A percentile compares a stretch with the other conserved stretches of the same genome.
These are phyloP conservation scores for Rhinocladiella mackenziei DNA, from an alignment of 2,329 filamentous ascomycete genomes.

Conservation along the genomic window DNA sequence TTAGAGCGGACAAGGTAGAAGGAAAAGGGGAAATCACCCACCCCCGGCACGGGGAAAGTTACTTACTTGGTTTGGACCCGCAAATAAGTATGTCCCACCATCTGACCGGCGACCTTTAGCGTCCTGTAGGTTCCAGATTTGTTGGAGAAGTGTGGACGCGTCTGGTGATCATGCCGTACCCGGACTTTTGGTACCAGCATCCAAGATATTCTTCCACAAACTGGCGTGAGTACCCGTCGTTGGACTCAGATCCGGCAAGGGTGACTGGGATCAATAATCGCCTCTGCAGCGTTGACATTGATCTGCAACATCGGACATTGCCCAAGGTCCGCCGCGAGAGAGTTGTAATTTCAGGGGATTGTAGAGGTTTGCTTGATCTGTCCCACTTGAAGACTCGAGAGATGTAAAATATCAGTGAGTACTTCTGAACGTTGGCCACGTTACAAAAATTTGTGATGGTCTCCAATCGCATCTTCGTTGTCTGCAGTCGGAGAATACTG, in stretches of 20 bases:
- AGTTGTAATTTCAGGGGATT: slow-evolving; percentile 19
- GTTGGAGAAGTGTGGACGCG: no score
- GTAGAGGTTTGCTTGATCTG: slow-evolving; percentile 3
- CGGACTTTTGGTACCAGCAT: slow-evolving; percentile 34
- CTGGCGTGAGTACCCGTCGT: slow-evolving; percentile 21
- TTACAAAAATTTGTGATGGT: no score
- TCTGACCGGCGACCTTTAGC: no score
- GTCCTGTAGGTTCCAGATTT: no score
- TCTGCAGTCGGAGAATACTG: no score
- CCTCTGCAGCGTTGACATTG: slow-evolving; percentile 34
- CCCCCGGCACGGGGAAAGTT: no score
- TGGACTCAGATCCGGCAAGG: slow-evolving; percentile 35
- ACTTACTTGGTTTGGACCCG: no score
- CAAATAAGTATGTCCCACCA: no score
- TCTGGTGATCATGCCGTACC: slow-evolving; percentile 38
- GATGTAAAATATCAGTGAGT: slow-evolving; percentile 36
- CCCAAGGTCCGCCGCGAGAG: slow-evolving; percentile 33
- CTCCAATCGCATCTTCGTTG: no score
- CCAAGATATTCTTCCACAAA: slow-evolving; percentile 33
- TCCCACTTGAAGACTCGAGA: slow-evolving; percentile 32
- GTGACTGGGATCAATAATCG: slow-evolving; percentile 39
- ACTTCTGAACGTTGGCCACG: slow-evolving; percentile 31
- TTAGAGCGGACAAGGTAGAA: no score
- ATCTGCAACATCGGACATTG: slow-evolving; percentile 33
- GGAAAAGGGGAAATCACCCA: no score